A percentile compares a stretch with the other conserved stretches of the same genome.
phyloP scores from a whole-genome alignment of 495 filamentous ascomycete species.

The Cercophora newfieldiana region DNA sequence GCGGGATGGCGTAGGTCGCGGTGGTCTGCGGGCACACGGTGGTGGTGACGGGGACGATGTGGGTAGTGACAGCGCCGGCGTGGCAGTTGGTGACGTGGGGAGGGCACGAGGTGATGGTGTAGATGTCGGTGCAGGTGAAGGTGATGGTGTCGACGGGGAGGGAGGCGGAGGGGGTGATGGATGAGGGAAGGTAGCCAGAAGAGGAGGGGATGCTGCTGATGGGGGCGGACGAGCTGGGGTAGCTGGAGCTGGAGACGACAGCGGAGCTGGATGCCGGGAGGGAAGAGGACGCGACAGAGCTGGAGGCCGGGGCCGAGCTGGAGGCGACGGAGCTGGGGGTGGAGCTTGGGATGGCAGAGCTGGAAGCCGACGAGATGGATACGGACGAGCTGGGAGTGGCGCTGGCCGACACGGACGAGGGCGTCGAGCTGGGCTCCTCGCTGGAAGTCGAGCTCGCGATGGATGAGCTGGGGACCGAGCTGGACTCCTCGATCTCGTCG shows the following conservation, averaged over 20 bases:
- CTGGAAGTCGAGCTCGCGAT: not conserved
- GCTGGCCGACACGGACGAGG: conserved; percentile 1
- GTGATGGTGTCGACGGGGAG: conserved; percentile 18
- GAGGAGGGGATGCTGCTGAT: not conserved
- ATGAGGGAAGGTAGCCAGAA: not conserved
- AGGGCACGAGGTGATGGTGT: conserved; percentile 62
- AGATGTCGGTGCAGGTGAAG: conserved; percentile 51
- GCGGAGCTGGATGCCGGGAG: conserved; percentile 9
- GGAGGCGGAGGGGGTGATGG: not conserved
- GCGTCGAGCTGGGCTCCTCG: not conserved
- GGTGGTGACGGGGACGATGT: conserved; percentile 29
- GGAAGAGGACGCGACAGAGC: conserved; percentile 4
- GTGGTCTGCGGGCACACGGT: conserved; percentile 28
- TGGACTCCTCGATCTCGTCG: not conserved
- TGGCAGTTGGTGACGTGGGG: conserved; percentile 59
- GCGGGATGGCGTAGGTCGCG: conserved; percentile 22
- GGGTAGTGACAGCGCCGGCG: conserved; percentile 31
- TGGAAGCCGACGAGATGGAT: not conserved
- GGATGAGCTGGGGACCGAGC: not conserved
- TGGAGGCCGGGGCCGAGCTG: not conserved
- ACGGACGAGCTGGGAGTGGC: not conserved
- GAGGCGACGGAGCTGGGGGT: not conserved
- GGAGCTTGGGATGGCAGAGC: not conserved
- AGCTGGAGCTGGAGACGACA: not conserved
- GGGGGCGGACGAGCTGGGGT: not conserved